Base-by-base conservation (phyloP, 352 stramenopile genomes). In the Plasmopara viticola region DNA sequence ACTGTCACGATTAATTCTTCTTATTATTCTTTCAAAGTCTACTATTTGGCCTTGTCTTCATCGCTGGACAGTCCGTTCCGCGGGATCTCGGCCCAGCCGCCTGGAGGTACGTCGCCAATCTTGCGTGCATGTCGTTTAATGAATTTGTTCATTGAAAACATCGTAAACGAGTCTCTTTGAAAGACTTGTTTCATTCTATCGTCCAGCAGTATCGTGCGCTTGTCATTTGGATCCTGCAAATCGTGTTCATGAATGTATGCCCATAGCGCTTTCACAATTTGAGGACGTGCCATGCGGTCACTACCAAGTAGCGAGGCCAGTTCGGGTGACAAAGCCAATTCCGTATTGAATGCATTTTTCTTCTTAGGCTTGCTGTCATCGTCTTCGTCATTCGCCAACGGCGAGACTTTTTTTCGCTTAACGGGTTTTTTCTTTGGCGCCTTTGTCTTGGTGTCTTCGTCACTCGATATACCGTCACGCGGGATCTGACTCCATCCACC, bases 231-330 rank as follows among this genome's bases (percentile, higher is more conserved):
- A 74, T 98, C 92, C 69, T 98, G 95, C 41, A 98, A 69, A 18
- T 96, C 67, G 54, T 98, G 78, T 40, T 94, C 86, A 46, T 91
- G 86, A 51, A 98, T 98, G 64, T 98, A 98, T 49, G 95, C 84
- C 95, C 95, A 98, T 14, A 98, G 60, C 31, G 75, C 66, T 60
- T 98, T 97, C 28, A 98, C 90, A 43, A 98, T 90, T 56, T 97
- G 78, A 9, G 91, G 90, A 5, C 94, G 77, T 31, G 90, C 79
- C 65, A 95, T 87, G 39, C 80, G 59, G 38, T 95, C 84, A 10
- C 70, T 80, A 30, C 89, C 79, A 10, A 96, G 64, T 0, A 98
- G 74, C 34, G 60, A 64, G 20, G 63, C 76, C 29, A 96, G 68
- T 51, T 90, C 84, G 0, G 85, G 85, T 9, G 79, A 92, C 46